Conservation (phyloP, 371 early-diverging fungal genomes). For the Circinella umbellata region DNA sequence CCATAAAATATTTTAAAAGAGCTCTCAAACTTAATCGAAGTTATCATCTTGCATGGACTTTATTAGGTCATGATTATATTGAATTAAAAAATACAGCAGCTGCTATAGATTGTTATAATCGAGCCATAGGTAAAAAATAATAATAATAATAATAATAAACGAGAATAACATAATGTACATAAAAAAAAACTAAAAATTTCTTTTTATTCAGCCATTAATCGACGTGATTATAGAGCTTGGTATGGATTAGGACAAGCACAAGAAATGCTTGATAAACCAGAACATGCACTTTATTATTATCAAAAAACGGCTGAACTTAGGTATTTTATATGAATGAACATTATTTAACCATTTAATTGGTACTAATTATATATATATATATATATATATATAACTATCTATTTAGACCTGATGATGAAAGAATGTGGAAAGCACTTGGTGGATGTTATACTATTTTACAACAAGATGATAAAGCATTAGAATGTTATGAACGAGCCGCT, state of each 20-base stretch:
- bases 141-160: too few species aligned
- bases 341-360: slow-evolving; percentile 3
- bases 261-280: slow-evolving; percentile 80
- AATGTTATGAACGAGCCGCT: slow-evolving; percentile 72
- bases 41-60: slow-evolving; percentile 86
- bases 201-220: slow-evolving; percentile 68
- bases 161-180: too few species aligned
- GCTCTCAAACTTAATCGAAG: slow-evolving; percentile 81
- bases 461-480: slow-evolving; percentile 60
- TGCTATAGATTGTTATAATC: slow-evolving; percentile 90
- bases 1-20: slow-evolving; percentile 85
- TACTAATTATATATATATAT: background rate
- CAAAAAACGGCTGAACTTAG: slow-evolving; percentile 77
- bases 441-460: slow-evolving; percentile 66
- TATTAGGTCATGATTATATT: slow-evolving; percentile 96
- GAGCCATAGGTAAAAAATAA: slow-evolving; percentile 81
- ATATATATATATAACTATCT: background rate
- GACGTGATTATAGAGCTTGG: slow-evolving; percentile 92
- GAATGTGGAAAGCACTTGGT: slow-evolving; percentile 83
- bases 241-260: slow-evolving; percentile 92
- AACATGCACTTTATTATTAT: slow-evolving; percentile 87
- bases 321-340: slow-evolving; percentile 24
- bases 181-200: background rate
- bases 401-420: slow-evolving; percentile 72
- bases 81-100: slow-evolving; percentile 88